These are phyloP conservation scores for Gossypium davidsonii DNA, from an alignment of 441 rosid genomes.

Conservation along the genomic window DNA sequence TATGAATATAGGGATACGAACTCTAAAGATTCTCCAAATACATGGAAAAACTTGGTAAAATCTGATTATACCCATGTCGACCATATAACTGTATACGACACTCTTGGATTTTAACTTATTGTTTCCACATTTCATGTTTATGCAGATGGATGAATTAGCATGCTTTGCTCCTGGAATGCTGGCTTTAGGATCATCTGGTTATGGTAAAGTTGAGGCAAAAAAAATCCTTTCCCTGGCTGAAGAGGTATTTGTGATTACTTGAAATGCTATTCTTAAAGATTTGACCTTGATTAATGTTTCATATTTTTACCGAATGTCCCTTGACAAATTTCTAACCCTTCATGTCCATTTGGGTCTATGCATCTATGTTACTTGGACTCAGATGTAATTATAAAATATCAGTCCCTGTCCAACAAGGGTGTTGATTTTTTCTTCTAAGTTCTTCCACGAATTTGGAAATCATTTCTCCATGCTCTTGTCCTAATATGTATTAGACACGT, in stretches of 20 bases:
- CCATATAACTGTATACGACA: too few species aligned
- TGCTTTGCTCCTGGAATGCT: conserved; percentile 99
- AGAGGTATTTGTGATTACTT: conserved; percentile 48
- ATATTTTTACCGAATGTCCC: background rate
- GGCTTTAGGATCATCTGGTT: conserved; percentile 90
- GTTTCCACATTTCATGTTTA: conserved; percentile 13
- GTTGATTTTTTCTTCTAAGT: too few species aligned
- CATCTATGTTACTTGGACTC: too few species aligned
- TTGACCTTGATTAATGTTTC: background rate
- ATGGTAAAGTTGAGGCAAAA: conserved; percentile 59
- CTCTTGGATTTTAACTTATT: background rate
- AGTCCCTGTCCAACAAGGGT: too few species aligned
- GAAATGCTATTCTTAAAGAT: background rate
- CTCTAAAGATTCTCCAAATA: too few species aligned
- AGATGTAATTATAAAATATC: too few species aligned
- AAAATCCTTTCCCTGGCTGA: conserved; percentile 80
- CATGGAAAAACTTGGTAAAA: too few species aligned
- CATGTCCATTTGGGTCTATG: background rate
- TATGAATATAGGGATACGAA: too few species aligned
- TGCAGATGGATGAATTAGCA: conserved; percentile 98
- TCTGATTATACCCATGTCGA: too few species aligned
- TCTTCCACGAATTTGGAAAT: too few species aligned
- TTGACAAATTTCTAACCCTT: background rate
- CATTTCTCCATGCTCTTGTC: too few species aligned
- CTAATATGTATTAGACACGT: too few species aligned